Base-by-base conservation (phyloP, 495 filamentous ascomycete genomes). In the Aspergillus homomorphus region DNA sequence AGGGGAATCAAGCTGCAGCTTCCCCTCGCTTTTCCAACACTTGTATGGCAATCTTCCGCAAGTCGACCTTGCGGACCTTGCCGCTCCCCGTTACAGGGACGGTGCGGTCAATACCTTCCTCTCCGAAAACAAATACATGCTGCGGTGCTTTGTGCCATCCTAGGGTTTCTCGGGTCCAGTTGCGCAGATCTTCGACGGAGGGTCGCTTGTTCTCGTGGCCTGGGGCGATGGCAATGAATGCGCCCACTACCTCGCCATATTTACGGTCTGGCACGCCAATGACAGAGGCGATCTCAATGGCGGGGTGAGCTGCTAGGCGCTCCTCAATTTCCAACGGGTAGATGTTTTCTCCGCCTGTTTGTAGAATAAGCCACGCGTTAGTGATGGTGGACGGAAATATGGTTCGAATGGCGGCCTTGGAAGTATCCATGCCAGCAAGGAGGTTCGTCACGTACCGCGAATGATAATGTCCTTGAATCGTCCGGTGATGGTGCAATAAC, bases 381-480 rank as follows among this genome's bases (percentile, higher is more conserved):
- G 28, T 54, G n/a, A n/a, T n/a, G n/a, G n/a, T n/a, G n/a, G n/a
- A n/a, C n/a, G n/a, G n/a, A n/a, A n/a, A n/a, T n/a, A n/a, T n/a
- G n/a, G 26, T 56, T 49, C 19, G 28, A 14, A 48, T 14, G 28
- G 16, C 2, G n/a, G n/a, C n/a, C n/a, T 3, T 54, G 41, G 22
- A 53, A 12, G 33, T 18, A 33, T 21, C 4, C 21, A 45, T 14
- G 30, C 1, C 28, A 7, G 9, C 22, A 41, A 28, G 14, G 16
- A 19, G 6, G 15, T 16, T 21, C 21, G 20, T 24, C 9, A 54
- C 63, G 51, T 59, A 54, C 87, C 92, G 26, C 88, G 80, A 59
- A 95, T 95, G 59, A 96, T 89, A 46, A 95, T 74, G 59, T 96
- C 91, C 72, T 95, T 96, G 63, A 95, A 89, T 15, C 91, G 72